Percentiles rank a stretch among this genome's conserved stretches.
phyloP scores from a whole-genome alignment of 2,329 filamentous ascomycete species.

The Aspergillus proliferans region DNA sequence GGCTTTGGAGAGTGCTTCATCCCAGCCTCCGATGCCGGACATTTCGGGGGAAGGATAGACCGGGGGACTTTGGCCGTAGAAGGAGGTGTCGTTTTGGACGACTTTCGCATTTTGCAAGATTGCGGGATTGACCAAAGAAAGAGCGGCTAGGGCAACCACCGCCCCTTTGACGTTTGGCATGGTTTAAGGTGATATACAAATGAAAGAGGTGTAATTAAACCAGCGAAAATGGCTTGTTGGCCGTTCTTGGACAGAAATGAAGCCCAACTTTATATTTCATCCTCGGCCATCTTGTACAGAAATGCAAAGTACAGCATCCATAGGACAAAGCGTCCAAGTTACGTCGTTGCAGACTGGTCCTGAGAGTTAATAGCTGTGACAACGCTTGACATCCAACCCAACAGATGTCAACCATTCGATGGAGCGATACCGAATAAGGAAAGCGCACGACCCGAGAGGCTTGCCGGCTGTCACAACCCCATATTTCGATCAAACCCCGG shows the following conservation, averaged over 20 bases:
- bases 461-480: background rate
- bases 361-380: background rate
- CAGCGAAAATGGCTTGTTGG: background rate
- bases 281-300: background rate
- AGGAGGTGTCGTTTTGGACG: background rate
- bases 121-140: background rate
- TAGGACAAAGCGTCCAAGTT: background rate
- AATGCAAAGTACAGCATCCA: background rate
- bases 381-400: background rate
- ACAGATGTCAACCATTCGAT: background rate
- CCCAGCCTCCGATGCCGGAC: background rate
- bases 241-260: background rate
- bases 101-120: background rate
- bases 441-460: background rate
- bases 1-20: background rate
- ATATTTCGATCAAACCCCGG: background rate
- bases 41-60: background rate
- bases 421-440: background rate
- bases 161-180: conserved; percentile 13
- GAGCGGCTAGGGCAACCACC: conserved; percentile 6
- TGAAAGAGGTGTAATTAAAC: background rate
- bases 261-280: background rate
- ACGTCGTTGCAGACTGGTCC: background rate
- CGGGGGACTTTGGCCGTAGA: background rate
- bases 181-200: background rate